These are phyloP conservation scores for Globisporangium echinulatum DNA, from an alignment of 352 stramenopile genomes.

Conservation along the genomic window DNA sequence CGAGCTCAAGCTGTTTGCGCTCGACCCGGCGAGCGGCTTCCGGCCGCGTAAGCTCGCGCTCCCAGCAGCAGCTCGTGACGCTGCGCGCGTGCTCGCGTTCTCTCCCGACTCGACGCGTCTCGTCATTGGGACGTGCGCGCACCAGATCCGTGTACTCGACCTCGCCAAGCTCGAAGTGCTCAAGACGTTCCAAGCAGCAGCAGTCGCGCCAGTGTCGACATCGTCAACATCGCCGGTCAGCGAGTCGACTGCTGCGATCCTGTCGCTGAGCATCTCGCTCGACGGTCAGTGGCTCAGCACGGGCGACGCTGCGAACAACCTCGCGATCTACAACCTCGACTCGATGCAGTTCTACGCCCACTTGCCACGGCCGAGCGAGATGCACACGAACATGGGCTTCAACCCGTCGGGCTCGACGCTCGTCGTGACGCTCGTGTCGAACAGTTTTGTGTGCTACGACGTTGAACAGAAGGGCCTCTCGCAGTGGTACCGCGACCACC, in stretches of 20 bases:
- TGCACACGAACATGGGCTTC: slow-evolving; percentile 77
- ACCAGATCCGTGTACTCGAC: slow-evolving; percentile 70
- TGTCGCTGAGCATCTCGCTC: slow-evolving; percentile 67
- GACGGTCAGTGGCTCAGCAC: slow-evolving; percentile 79
- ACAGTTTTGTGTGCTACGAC: slow-evolving; percentile 83
- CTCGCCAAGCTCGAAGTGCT: slow-evolving; percentile 64
- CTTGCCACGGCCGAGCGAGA: slow-evolving; percentile 52
- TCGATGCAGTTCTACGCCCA: slow-evolving; percentile 81
- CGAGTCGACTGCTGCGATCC: slow-evolving; percentile 33
- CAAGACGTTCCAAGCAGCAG: slow-evolving; percentile 61
- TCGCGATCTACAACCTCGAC: slow-evolving; percentile 82
- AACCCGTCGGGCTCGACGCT: slow-evolving; percentile 69
- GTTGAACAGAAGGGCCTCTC: slow-evolving; percentile 75
- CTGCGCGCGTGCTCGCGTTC: slow-evolving; percentile 63
- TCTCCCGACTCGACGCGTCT: slow-evolving; percentile 75
- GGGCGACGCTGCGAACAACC: slow-evolving; percentile 58
- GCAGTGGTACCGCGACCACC: slow-evolving; percentile 63
- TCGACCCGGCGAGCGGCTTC: slow-evolving; percentile 44
- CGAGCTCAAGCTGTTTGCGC: slow-evolving; percentile 85
- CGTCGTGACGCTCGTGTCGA: slow-evolving; percentile 75
- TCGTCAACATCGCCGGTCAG: slow-evolving; percentile 2
- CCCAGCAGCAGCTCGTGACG: slow-evolving; percentile 29
- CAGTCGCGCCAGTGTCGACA: neutral
- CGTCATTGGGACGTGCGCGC: slow-evolving; percentile 53
- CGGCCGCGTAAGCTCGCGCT: slow-evolving; percentile 51